Evolutionary conservation across 805 yeast genomes (phyloP), one percentile per base, ranked within the genome.

Genomic region (Candida broadrunensis): DNA sequence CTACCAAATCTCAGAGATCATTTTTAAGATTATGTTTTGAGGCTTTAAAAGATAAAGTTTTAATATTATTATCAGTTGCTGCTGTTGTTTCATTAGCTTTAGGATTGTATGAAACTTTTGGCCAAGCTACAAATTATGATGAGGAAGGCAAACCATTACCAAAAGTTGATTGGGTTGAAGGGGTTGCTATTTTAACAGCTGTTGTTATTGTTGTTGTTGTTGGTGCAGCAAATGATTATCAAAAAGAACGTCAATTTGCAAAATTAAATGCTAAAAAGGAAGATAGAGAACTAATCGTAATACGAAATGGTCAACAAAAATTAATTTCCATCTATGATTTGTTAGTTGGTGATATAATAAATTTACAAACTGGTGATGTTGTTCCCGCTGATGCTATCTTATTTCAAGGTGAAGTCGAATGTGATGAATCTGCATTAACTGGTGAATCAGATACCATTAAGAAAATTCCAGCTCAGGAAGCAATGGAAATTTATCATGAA

Each of bases 111-210:
- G 95, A 93, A 63, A 82, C 95, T 2, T 85, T 89, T 66, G 96
- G 95, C 32, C 86, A 85, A 49, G 89, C 84, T 0, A 72, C 87
- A 0, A 80, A 79, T 55, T 77, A 77, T 52, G 97, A 91, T 60
- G 80, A 77, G 5, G 87, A 88, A 48, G 96, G 96, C 20, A 72
- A 79, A 17, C 71, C 79, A 16, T 61, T 81, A 41, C 97, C 97
- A 14, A 78, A 81, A 53, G 95, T 93, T 24, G 96, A 91, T 54
- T 93, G 98, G 97, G 96, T 95, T 36, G 99, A 93, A 70, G 99
- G 99, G 51, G 96, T 90, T 29, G 99, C 99, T 31, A 93, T 93
- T 57, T 78, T 93, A 51, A 85, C 85, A 3, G 99, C 99, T 16
- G 86, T 93, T 18, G 54, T 80, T 4, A 91, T 93, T 44, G 98